Conservation (phyloP, 169 alveolate genomes). For the Eimeria tenella region DNA sequence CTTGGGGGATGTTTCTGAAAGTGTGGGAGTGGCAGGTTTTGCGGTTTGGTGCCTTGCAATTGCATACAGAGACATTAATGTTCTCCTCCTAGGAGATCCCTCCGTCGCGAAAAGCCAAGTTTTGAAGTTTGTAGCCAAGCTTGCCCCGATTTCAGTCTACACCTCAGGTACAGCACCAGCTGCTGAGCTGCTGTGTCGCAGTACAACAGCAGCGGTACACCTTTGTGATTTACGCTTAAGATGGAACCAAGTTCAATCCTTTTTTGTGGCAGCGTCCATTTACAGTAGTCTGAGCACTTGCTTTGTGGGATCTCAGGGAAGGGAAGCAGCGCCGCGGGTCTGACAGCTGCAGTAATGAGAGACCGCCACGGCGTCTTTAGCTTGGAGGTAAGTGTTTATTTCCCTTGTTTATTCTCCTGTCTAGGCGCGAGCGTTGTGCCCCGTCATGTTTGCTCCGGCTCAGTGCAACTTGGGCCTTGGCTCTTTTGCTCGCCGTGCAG, state of each 20-base stretch:
- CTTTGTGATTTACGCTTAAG: too few relatives aligned
- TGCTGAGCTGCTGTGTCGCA: neutral
- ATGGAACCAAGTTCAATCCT: neutral
- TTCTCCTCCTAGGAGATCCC: slow-evolving; percentile 98
- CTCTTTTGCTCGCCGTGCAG: slow-evolving; percentile 13
- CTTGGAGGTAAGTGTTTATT: slow-evolving; percentile 92
- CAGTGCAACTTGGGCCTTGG: neutral
- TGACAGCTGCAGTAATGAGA: slow-evolving; percentile 98
- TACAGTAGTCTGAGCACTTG: neutral
- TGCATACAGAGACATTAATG: slow-evolving; percentile 84
- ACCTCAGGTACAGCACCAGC: slow-evolving; percentile 87
- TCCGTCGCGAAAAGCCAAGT: slow-evolving; percentile 96
- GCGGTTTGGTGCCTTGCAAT: neutral
- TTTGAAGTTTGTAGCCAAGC: slow-evolving; percentile 94
- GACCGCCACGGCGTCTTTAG: slow-evolving; percentile 96
- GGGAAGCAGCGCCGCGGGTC: slow-evolving; percentile 99
- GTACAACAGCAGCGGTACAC: too few relatives aligned
- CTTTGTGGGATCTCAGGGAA: slow-evolving; percentile 91
- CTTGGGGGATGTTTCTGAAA: neutral
- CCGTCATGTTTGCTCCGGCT: neutral
- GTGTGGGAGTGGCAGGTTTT: neutral
- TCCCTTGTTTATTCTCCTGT: neutral
- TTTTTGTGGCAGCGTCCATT: neutral
- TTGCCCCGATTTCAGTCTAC: slow-evolving; percentile 99
- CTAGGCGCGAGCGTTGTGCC: neutral